Conservation (phyloP, 768 basidiomycete genomes). For the Tylopilus sp. region DNA sequence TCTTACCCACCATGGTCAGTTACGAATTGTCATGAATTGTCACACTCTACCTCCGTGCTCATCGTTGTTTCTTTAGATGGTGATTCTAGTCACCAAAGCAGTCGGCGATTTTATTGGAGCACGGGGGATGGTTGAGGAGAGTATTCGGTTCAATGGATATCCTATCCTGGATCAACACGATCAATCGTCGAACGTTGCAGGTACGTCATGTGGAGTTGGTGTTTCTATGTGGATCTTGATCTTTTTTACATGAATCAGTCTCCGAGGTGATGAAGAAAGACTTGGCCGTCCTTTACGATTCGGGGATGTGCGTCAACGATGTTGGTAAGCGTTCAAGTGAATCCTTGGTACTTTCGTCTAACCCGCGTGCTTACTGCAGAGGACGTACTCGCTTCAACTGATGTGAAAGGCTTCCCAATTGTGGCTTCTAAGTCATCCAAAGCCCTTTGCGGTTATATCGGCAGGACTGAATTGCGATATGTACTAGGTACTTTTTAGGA, state of each 20-base stretch:
- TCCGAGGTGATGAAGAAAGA: slow-evolving; percentile 88
- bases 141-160: slow-evolving; percentile 95
- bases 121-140: slow-evolving; percentile 94
- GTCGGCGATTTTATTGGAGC: slow-evolving; percentile 94
- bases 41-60: slow-evolving; percentile 4
- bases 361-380: slow-evolving; percentile 43
- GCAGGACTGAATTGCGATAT: slow-evolving; percentile 78
- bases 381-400: slow-evolving; percentile 61
- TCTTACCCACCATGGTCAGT: slow-evolving; percentile 93
- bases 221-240: slow-evolving; percentile 2
- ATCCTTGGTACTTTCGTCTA: not conserved
- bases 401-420: slow-evolving; percentile 91
- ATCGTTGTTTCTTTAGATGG: slow-evolving; percentile 61
- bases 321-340: slow-evolving; percentile 56
- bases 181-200: slow-evolving; percentile 85
- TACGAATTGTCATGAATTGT: not conserved
- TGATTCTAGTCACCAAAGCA: slow-evolving; percentile 92
- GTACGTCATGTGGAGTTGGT: slow-evolving; percentile 42
- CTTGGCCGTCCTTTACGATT: slow-evolving; percentile 65
- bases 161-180: slow-evolving; percentile 97
- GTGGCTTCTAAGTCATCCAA: slow-evolving; percentile 57
- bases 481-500: slow-evolving; percentile 62
- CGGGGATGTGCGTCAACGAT: slow-evolving; percentile 73
- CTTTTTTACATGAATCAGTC: slow-evolving; percentile 43
- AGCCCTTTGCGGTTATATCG: slow-evolving; percentile 83